Evolutionary conservation across 2,329 filamentous ascomycete species (phyloP).

Genomic region (Thelonectria rubi): DNA sequence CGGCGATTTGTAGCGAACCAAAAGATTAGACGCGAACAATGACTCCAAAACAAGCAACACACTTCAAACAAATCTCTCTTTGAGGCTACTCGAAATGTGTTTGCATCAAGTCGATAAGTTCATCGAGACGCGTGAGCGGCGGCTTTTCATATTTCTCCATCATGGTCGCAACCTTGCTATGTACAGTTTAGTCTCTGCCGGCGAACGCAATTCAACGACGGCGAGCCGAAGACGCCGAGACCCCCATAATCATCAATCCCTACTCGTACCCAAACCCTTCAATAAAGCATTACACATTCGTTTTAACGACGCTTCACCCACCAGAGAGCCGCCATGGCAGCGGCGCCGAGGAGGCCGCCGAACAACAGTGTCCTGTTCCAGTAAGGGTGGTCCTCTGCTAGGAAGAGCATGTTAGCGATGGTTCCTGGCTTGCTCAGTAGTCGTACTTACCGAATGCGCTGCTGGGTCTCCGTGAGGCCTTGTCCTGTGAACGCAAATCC

Average conservation of each 20-base stretch:
- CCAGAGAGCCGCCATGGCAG: slow-evolving; percentile 52
- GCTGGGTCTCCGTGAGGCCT: slow-evolving; percentile 46
- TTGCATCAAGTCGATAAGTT: too few species aligned
- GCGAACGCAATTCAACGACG: background rate
- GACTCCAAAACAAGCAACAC: too few species aligned
- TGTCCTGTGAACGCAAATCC: slow-evolving; percentile 52
- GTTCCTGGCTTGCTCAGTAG: background rate
- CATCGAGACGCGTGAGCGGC: background rate
- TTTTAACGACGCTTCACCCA: slow-evolving; percentile 45
- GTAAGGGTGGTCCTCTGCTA: slow-evolving; percentile 45
- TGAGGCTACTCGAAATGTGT: too few species aligned
- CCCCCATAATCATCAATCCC: slow-evolving; percentile 12
- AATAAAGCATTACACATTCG: slow-evolving; percentile 1
- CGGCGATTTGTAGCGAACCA: too few species aligned
- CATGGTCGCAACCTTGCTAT: slow-evolving; percentile 9
- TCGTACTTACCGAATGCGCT: slow-evolving; percentile 45
- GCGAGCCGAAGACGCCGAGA: slow-evolving; percentile 20
- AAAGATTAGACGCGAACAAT: too few species aligned
- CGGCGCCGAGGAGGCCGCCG: slow-evolving; percentile 49
- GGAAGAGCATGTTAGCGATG: slow-evolving; percentile 33
- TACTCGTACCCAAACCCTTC: slow-evolving; percentile 12
- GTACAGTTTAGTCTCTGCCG: slow-evolving; percentile 14
- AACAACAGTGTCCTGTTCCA: slow-evolving; percentile 46
- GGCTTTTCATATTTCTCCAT: slow-evolving; percentile 17
- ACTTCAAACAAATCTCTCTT: too few species aligned